phyloP scores from a whole-genome alignment of 345 rosid genomes.

The Nephelium lappaceum region DNA sequence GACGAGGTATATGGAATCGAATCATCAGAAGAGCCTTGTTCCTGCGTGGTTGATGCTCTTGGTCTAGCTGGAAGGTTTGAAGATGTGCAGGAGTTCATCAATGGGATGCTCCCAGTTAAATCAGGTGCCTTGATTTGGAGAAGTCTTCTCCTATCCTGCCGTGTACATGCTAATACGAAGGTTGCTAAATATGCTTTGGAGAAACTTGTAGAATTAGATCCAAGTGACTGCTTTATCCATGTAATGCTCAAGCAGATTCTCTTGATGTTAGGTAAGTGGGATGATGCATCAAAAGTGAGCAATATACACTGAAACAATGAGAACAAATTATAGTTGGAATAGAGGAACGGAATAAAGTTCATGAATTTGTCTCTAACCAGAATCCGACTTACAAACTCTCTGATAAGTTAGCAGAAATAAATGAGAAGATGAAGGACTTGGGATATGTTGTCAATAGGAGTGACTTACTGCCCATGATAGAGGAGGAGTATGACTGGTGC shows the following conservation, averaged over 20 bases:
- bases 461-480: slow-evolving; percentile 18
- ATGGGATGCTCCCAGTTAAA: slow-evolving; percentile 14
- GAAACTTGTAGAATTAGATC: slow-evolving; percentile 30
- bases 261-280: slow-evolving; percentile 26
- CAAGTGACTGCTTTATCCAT: slow-evolving; percentile 21
- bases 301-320: neutral
- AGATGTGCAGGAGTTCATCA: slow-evolving; percentile 24
- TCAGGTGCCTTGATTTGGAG: slow-evolving; percentile 26
- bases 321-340: slow-evolving; percentile 23
- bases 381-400: slow-evolving; percentile 4
- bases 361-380: slow-evolving; percentile 25
- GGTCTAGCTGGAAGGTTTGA: slow-evolving; percentile 28
- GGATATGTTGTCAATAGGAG: slow-evolving; percentile 22
- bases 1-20: slow-evolving; percentile 24
- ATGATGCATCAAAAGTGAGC: slow-evolving; percentile 5
- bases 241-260: slow-evolving; percentile 21
- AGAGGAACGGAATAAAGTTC: slow-evolving; percentile 23
- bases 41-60: slow-evolving; percentile 31
- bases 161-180: slow-evolving; percentile 21
- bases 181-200: slow-evolving; percentile 27
- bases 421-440: slow-evolving; percentile 23
- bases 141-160: slow-evolving; percentile 25
- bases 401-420: slow-evolving; percentile 22
- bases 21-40: slow-evolving; percentile 31
- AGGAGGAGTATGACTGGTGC: slow-evolving; percentile 29